These are phyloP conservation scores for Castanea crenata DNA, from an alignment of 306 rosid species.

Conservation along the genomic window DNA sequence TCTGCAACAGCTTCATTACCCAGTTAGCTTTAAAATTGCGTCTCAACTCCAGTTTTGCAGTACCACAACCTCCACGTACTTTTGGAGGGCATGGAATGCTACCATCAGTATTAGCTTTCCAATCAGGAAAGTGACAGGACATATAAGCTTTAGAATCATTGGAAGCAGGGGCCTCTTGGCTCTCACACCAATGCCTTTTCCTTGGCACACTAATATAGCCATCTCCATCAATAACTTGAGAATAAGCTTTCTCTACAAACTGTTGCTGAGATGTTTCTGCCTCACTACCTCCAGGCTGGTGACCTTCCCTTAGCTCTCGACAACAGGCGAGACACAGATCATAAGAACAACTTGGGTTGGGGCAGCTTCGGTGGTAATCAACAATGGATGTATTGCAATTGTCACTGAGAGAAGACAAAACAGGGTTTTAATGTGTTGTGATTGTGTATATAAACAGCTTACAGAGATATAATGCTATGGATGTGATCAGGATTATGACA, in stretches of 20 bases:
- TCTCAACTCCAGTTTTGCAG: conserved; percentile 36
- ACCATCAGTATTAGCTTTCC: conserved; percentile 54
- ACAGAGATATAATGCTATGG: no score
- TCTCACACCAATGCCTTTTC: no score
- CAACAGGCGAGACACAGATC: conserved; percentile 71
- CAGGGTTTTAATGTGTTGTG: no score
- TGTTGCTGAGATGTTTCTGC: conserved; percentile 36
- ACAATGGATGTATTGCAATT: conserved; percentile 69
- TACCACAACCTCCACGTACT: conserved; percentile 54
- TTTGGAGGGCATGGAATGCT: conserved; percentile 54
- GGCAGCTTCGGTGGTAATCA: conserved; percentile 67
- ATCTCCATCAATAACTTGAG: no score
- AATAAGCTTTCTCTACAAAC: conserved; percentile 8
- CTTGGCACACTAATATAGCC: not conserved
- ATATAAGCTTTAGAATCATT: no score
- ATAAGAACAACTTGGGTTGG: conserved; percentile 48
- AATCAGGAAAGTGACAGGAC: conserved; percentile 18
- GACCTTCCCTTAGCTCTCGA: conserved; percentile 43
- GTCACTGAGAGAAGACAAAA: conserved; percentile 36
- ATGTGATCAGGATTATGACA: no score
- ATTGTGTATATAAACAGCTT: no score
- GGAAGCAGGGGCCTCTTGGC: no score
- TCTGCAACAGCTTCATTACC: conserved; percentile 39
- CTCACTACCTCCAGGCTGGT: conserved; percentile 32
- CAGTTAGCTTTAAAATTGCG: conserved; percentile 52